These are phyloP conservation scores for Aethionema arabicum DNA, from an alignment of 345 rosid genomes.

Conservation along the genomic window DNA sequence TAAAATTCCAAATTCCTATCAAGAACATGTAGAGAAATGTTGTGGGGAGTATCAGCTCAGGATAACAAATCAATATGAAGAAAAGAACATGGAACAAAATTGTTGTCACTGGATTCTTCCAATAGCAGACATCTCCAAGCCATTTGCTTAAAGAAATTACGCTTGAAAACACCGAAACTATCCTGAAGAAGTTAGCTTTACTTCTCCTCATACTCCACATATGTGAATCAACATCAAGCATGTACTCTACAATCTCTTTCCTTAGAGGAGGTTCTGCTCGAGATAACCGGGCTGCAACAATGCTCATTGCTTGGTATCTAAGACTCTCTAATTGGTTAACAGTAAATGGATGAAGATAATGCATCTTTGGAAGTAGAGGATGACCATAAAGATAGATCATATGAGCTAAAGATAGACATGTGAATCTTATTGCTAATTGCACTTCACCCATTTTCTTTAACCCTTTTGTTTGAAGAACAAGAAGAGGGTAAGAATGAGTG, in stretches of 20 bases:
- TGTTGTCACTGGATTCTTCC: conserved; percentile 76
- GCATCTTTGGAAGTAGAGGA: conserved; percentile 86
- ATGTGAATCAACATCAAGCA: conserved; percentile 93
- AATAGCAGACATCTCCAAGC: conserved; percentile 67
- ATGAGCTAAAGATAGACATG: conserved; percentile 64
- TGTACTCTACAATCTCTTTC: conserved; percentile 85
- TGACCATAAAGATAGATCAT: conserved; percentile 74
- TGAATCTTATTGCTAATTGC: conserved; percentile 73
- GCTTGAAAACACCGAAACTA: conserved; percentile 70
- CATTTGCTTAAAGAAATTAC: conserved; percentile 62
- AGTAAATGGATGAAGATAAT: conserved; percentile 77
- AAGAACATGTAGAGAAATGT: conserved; percentile 75
- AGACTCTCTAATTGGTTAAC: conserved; percentile 78
- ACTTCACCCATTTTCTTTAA: conserved; percentile 91
- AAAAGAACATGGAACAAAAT: conserved; percentile 68
- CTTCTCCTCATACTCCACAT: conserved; percentile 97
- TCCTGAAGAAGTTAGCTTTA: conserved; percentile 86
- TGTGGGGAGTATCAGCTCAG: conserved; percentile 79
- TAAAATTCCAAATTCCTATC: conserved; percentile 76
- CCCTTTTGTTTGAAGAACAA: conserved; percentile 61
- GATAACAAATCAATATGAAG: conserved; percentile 74
- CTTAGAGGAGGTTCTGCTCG: conserved; percentile 81
- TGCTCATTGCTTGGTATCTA: conserved; percentile 78
- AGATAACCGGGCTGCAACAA: conserved; percentile 65
- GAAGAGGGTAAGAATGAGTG: conserved; percentile 79